Base-by-base conservation (phyloP, 1,284 basidiomycete genomes). In the Kalmanozyma brasiliensis region DNA sequence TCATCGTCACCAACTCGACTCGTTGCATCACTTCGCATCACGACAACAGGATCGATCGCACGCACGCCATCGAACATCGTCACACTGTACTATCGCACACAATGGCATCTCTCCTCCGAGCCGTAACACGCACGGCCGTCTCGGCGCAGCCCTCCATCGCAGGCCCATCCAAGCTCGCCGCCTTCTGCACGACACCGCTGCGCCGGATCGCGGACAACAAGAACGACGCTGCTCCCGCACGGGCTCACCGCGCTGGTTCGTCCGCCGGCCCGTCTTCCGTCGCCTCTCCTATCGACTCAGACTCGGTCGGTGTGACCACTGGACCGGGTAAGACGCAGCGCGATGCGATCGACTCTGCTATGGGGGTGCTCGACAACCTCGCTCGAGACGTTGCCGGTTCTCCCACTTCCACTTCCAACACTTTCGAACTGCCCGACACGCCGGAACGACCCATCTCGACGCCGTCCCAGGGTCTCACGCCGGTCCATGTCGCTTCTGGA, bases 281-380 rank as follows among this genome's bases (percentile, higher is more conserved):
- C 53, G 53, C 23, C 16, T 19, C 0, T 40, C 52, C 1, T 66
- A 36, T 59, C 4, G 17, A 26, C 4, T 1, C 38, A n/a, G n/a
- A n/a, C n/a, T n/a, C n/a, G n/a, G n/a, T n/a, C n/a, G n/a, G n/a
- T n/a, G n/a, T n/a, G n/a, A n/a, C n/a, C n/a, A n/a, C n/a, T n/a
- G n/a, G n/a, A n/a, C n/a, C n/a, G n/a, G 45, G 66, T 0, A 63
- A 64, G 32, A 64, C 60, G 17, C 66, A 69, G 34, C 36, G 48
- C 1, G 60, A 64, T 49, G 66, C 60, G 24, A 56, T 68, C 17
- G 16, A 44, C 8, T 58, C 60, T 10, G 66, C 66, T 5, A 64
- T 64, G 48, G 56, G 66, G 3, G 56, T 69, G 16, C 20, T 69
- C 11, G 60, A 64, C n/a, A 26, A 6, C 2, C 44, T 69, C 9